Evolutionary conservation across 2,329 filamentous ascomycete species (phyloP).

Genomic region (Trichoderma sp.): DNA sequence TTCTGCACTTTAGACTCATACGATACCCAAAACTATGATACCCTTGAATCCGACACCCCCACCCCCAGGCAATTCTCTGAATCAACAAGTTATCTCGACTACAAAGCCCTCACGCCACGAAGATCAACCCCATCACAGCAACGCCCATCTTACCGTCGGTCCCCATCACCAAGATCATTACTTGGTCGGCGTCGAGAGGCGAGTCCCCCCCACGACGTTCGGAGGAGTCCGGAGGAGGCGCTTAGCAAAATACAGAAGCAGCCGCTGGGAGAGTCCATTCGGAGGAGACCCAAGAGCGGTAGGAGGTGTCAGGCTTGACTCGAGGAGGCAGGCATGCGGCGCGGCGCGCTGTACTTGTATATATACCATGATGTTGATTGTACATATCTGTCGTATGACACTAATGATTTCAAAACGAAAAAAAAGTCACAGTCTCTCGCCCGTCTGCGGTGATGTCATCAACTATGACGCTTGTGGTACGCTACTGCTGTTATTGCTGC

Average conservation of each 20-base stretch:
- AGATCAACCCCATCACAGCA: constrained; percentile 35
- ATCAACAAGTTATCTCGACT: constrained; percentile 38
- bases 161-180: constrained; percentile 37
- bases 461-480: not conserved
- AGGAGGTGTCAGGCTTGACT: constrained; percentile 42
- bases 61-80: constrained; percentile 38
- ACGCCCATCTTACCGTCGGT: constrained; percentile 28
- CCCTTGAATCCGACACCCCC: constrained; percentile 42
- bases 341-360: constrained; percentile 34
- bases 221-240: constrained; percentile 47
- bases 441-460: constrained; percentile 17
- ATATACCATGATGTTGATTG: constrained; percentile 38
- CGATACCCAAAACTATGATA: constrained; percentile 34
- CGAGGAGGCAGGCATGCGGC: constrained; percentile 29
- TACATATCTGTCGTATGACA: constrained; percentile 40
- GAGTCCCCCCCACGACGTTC: constrained; percentile 29
- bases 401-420: constrained; percentile 26
- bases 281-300: constrained; percentile 39
- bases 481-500: not conserved
- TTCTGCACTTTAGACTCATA: constrained; percentile 31
- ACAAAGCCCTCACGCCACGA: constrained; percentile 32
- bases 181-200: constrained; percentile 29
- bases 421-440: not conserved
- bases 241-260: constrained; percentile 47
- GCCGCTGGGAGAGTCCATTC: constrained; percentile 38